A percentile compares a stretch with the other conserved stretches of the same genome.
Evolutionary conservation across 1,139 yeast genomes (phyloP).

Genomic region (Protomyces pachydermus): DNA sequence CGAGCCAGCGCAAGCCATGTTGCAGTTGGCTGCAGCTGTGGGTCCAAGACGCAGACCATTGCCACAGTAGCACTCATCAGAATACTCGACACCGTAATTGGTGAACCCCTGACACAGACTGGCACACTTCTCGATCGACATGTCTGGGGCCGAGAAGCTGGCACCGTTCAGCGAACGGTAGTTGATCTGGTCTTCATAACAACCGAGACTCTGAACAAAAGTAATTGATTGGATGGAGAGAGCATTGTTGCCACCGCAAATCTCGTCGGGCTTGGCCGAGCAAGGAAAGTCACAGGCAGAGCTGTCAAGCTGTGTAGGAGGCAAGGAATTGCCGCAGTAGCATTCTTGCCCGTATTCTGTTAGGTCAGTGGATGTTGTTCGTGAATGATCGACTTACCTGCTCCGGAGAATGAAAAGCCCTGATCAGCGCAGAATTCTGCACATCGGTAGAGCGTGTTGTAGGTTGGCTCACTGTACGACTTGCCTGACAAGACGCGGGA

Average conservation of each 20-base stretch:
- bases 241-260: conserved; percentile 14
- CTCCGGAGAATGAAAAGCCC: conserved; percentile 13
- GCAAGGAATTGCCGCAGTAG: conserved; percentile 1
- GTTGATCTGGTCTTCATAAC: conserved; percentile 1
- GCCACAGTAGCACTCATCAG: conserved; percentile 1
- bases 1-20: conserved; percentile 19
- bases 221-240: conserved; percentile 1
- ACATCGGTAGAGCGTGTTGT: neutral
- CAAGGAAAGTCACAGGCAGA: conserved; percentile 11
- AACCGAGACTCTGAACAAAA: neutral
- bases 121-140: neutral
- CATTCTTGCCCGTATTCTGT: conserved; percentile 12
- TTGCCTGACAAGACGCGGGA: conserved; percentile 10
- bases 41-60: neutral
- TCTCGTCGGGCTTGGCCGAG: conserved; percentile 4
- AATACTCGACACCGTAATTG: neutral
- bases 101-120: neutral
- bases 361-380: neutral
- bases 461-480: neutral
- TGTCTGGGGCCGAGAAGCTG: neutral
- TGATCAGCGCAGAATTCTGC: conserved; percentile 7
- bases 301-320: neutral
- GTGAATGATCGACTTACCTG: neutral
- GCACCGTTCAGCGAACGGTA: neutral
- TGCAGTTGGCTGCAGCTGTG: conserved; percentile 2